These are phyloP conservation scores for Clonostachys byssicola DNA, from an alignment of 2,329 filamentous ascomycete genomes.

Conservation along the genomic window DNA sequence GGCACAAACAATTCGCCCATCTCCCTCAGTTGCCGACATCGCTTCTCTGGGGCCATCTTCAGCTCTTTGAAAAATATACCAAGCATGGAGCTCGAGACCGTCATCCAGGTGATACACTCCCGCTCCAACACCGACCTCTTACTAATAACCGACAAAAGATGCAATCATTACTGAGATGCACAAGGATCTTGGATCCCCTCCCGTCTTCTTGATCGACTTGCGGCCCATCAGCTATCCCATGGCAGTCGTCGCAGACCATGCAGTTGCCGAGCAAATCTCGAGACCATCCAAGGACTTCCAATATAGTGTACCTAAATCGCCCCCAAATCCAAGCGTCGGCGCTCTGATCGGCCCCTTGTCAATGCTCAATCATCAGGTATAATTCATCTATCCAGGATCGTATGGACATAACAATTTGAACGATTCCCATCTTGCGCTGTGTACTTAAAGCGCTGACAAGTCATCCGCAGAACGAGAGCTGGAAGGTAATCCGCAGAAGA, in stretches of 20 bases:
- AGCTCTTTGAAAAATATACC: background rate
- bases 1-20: background rate
- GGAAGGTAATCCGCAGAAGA: conserved; percentile 19
- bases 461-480: conserved; percentile 8
- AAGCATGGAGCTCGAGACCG: background rate
- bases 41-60: background rate
- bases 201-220: background rate
- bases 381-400: no score
- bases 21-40: background rate
- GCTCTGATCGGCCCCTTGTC: conserved; percentile 7
- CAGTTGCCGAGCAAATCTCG: conserved; percentile 29
- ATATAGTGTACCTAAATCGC: conserved; percentile 23
- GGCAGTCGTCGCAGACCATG: conserved; percentile 21
- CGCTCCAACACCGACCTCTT: background rate
- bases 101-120: background rate
- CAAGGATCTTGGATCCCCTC: background rate
- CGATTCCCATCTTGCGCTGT: no score
- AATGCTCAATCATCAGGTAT: no score
- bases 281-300: conserved; percentile 20
- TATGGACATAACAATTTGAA: no score
- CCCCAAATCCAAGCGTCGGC: conserved; percentile 14
- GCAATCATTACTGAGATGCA: background rate
- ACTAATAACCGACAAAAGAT: no score
- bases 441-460: background rate
- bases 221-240: background rate